phyloP scores from a whole-genome alignment of 2,329 filamentous ascomycete genomes.

The Penicillium fuscoglaucum region DNA sequence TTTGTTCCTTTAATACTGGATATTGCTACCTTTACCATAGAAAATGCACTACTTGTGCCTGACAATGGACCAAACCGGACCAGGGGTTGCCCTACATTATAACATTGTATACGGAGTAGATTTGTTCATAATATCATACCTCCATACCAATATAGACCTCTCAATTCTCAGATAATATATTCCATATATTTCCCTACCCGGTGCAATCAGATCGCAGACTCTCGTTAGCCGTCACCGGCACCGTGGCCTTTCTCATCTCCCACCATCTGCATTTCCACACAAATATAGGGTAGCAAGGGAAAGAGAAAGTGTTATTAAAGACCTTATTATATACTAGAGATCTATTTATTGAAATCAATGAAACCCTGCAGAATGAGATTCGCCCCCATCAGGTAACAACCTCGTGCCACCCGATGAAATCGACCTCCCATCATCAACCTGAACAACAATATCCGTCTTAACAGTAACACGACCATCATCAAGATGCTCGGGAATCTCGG shows the following conservation, averaged over 20 bases:
- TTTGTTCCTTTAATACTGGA: not conserved
- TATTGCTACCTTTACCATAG: not conserved
- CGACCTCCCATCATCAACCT: conserved; percentile 26
- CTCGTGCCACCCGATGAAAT: conserved; percentile 19
- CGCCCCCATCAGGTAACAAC: conserved; percentile 20
- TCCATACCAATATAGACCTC: too few species aligned
- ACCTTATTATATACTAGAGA: not conserved
- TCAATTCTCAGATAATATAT: too few species aligned
- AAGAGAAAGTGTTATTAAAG: not conserved
- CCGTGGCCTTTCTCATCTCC: too few species aligned
- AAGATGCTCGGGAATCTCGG: conserved; percentile 13
- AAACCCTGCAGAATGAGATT: not conserved
- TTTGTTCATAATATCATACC: not conserved
- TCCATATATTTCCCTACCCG: too few species aligned
- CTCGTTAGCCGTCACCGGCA: too few species aligned
- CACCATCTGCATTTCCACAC: too few species aligned
- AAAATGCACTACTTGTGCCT: not conserved
- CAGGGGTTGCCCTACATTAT: not conserved
- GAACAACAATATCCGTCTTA: conserved; percentile 35
- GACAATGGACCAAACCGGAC: not conserved
- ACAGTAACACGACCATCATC: conserved; percentile 27
- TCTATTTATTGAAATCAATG: not conserved
- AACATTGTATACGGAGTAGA: not conserved
- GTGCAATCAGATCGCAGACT: too few species aligned
- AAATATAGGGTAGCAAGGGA: not conserved